Evolutionary conservation across 495 filamentous ascomycete genomes (phyloP), one percentile per base, ranked within the genome.

Genomic region (Trichoderma erinaceum): DNA sequence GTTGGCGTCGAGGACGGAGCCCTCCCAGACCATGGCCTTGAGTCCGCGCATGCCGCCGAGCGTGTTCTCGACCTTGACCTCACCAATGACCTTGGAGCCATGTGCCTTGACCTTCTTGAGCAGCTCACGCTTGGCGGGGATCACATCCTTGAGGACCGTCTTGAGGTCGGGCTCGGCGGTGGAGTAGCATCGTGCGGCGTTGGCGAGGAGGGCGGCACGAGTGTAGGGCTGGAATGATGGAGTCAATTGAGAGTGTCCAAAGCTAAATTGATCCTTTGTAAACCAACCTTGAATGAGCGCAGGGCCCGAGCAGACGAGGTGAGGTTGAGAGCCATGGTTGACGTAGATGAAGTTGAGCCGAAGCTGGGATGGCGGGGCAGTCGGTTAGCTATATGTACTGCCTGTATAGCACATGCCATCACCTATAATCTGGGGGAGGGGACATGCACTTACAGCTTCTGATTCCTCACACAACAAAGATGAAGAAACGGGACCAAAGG

Each of bases 1-100:
- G 74, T 98, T 88, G 66, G 95, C 88, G 76, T 98, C 96, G 41
- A 99, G 90, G 10, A 99, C 95, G 15, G 93, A 97, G 32, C 96
- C 95, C 80, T 99, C 95, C 95, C 95, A 99, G 65, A 99, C 84
- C 92, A 99, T 97, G 71, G 92, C 89, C 80, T 97, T 98, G 29
- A 99, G 84, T 8, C 94, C 94, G 78, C 93, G 91, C 95, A 98
- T 98, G 74, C 95, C 95, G 70, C 96, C 96, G 70, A 97, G 87
- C 15, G 90, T 91, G 74, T 93, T 96, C 77, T 92, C 90, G n/a
- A 97, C 86, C 83, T 91, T 96, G 75, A 97, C 88, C 72, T 97
- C 92, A 56, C 96, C 94, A 70, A 98, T 87, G 32, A 85, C 86
- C 72, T 92, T 93, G 68, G 87, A 84, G n/a, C 87, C 85, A 76